Evolutionary conservation across 805 yeast genomes (phyloP).

Genomic region (Yamadazyma akitaensis): DNA sequence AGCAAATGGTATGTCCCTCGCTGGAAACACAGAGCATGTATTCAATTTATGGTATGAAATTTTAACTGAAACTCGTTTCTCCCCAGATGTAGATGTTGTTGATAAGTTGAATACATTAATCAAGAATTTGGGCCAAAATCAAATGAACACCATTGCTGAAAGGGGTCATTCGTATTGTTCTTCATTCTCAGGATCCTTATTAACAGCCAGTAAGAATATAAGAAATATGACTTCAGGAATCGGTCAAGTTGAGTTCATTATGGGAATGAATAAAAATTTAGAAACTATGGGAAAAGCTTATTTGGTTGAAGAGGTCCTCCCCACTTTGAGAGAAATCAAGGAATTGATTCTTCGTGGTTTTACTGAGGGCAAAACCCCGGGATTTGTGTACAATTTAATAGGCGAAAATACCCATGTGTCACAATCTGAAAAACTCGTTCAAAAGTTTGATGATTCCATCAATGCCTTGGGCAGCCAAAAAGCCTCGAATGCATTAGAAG

Average conservation of each 20-base stretch:
- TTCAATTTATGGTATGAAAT: constrained; percentile 67
- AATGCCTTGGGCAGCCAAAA: neutral
- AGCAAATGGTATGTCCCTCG: constrained; percentile 67
- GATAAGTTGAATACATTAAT: constrained; percentile 73
- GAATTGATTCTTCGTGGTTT: constrained; percentile 38
- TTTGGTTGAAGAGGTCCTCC: constrained; percentile 51
- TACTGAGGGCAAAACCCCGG: constrained; percentile 9
- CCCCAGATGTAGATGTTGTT: constrained; percentile 38
- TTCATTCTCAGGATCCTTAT: constrained; percentile 58
- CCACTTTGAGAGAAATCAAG: constrained; percentile 55
- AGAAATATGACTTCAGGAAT: constrained; percentile 71
- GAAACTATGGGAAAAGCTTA: constrained; percentile 36
- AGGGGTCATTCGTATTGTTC: constrained; percentile 85
- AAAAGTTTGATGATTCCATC: constrained; percentile 28
- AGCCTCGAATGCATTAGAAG: constrained; percentile 14
- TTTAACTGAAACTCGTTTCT: constrained; percentile 65
- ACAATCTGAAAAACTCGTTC: constrained; percentile 34
- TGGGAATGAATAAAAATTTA: constrained; percentile 51
- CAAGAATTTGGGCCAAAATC: constrained; percentile 71
- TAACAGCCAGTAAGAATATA: constrained; percentile 59
- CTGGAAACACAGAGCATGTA: constrained; percentile 57
- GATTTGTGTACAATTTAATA: constrained; percentile 53
- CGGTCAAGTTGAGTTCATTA: constrained; percentile 68
- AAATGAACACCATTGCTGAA: constrained; percentile 76
- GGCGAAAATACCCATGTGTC: constrained; percentile 47